phyloP scores from a whole-genome alignment of 345 rosid genomes.

The Brassica nigra region DNA sequence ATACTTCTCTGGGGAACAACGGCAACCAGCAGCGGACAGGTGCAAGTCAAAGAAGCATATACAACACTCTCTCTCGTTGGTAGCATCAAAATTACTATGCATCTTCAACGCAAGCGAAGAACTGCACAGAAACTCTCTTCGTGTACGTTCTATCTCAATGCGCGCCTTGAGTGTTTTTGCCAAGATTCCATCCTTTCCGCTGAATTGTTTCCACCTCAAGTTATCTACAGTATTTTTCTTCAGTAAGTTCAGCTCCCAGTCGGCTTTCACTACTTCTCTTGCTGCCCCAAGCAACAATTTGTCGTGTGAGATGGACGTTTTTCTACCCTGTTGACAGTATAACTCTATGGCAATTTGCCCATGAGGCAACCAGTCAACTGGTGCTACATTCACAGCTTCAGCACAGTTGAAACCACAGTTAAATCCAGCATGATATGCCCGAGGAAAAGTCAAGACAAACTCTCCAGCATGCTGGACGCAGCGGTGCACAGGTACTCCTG shows the following conservation, averaged over 20 bases:
- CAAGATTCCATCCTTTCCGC: slow-evolving; percentile 86
- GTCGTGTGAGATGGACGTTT: slow-evolving; percentile 97
- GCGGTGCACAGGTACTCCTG: slow-evolving; percentile 91
- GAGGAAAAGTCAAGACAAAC: slow-evolving; percentile 93
- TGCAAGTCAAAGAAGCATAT: slow-evolving; percentile 92
- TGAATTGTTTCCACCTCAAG: slow-evolving; percentile 85
- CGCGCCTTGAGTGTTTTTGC: slow-evolving; percentile 78
- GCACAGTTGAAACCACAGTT: slow-evolving; percentile 97
- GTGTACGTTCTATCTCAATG: slow-evolving; percentile 66
- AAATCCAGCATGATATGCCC: slow-evolving; percentile 99
- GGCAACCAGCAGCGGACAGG: slow-evolving; percentile 96
- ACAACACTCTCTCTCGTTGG: slow-evolving; percentile 88
- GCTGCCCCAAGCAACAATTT: slow-evolving; percentile 98
- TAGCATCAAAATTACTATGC: slow-evolving; percentile 86
- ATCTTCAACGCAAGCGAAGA: slow-evolving; percentile 74
- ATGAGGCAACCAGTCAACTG: slow-evolving; percentile 98
- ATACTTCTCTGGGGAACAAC: slow-evolving; percentile 86
- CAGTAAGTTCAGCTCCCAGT: slow-evolving; percentile 90
- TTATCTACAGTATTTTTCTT: slow-evolving; percentile 73
- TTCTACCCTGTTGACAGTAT: slow-evolving; percentile 85
- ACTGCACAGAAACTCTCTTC: slow-evolving; percentile 67
- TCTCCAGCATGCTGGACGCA: slow-evolving; percentile 94
- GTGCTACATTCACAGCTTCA: slow-evolving; percentile 99
- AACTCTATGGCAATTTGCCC: slow-evolving; percentile 92
- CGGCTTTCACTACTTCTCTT: slow-evolving; percentile 97